These are phyloP conservation scores for Holtermannia corniformis DNA, from an alignment of 768 basidiomycete species.

Conservation along the genomic window DNA sequence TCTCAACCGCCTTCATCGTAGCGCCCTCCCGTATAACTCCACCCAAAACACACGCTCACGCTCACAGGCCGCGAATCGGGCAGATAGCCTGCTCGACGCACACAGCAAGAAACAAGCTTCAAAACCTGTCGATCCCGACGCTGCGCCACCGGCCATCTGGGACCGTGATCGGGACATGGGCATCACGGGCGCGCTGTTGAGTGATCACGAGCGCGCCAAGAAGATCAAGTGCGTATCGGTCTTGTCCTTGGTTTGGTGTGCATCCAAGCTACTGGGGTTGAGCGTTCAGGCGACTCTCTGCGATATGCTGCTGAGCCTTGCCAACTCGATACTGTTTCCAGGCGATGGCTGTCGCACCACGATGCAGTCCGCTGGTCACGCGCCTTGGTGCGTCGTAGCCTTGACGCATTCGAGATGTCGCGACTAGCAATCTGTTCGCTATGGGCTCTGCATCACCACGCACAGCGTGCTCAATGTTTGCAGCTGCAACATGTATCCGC, in stretches of 20 bases:
- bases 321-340: too few species aligned
- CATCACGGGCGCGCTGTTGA: slow-evolving; percentile 77
- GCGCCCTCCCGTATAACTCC: not conserved
- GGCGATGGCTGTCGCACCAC: too few species aligned
- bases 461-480: too few species aligned
- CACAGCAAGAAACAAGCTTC: slow-evolving; percentile 20
- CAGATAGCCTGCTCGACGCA: slow-evolving; percentile 33
- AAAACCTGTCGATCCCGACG: slow-evolving; percentile 45
- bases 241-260: not conserved
- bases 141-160: slow-evolving; percentile 66
- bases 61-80: slow-evolving; percentile 22
- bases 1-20: not conserved
- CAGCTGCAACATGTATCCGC: too few species aligned
- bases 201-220: slow-evolving; percentile 67
- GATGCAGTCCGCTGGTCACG: too few species aligned
- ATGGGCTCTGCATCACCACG: too few species aligned
- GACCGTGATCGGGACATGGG: slow-evolving; percentile 87
- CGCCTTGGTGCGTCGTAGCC: too few species aligned
- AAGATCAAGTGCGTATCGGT: slow-evolving; percentile 50
- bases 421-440: too few species aligned
- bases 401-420: too few species aligned
- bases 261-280: not conserved
- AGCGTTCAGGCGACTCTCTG: too few species aligned
- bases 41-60: not conserved
- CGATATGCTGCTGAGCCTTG: too few species aligned